Evolutionary conservation across 305 asterid species (phyloP).

Genomic region (Fraxinus sp.): DNA sequence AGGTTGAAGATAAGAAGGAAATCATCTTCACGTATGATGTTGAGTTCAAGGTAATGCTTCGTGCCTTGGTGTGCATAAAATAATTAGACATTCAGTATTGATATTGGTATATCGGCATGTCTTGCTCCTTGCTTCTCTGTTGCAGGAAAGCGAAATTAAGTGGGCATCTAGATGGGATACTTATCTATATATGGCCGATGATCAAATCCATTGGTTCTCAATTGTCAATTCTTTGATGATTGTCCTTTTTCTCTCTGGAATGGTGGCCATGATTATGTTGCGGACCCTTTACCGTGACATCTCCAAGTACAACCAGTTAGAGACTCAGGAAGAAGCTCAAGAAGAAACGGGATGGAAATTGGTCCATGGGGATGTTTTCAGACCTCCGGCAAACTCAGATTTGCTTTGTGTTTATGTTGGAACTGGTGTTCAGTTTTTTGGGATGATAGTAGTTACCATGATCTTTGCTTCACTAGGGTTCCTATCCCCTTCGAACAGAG

Average conservation of each 20-base stretch:
- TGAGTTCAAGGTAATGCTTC: conserved; percentile 29
- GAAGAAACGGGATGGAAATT: neutral
- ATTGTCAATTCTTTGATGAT: conserved; percentile 26
- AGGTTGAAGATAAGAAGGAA: conserved; percentile 22
- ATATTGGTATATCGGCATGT: neutral
- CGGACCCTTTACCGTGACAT: conserved; percentile 19
- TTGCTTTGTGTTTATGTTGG: too few relatives aligned
- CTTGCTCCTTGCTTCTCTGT: neutral
- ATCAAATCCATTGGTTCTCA: neutral
- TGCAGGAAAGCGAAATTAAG: conserved; percentile 23
- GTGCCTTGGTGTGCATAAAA: neutral
- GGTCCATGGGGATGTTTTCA: neutral
- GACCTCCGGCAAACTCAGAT: too few relatives aligned
- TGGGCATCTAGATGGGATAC: conserved; percentile 31
- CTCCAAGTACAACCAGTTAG: neutral
- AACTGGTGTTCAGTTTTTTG: neutral
- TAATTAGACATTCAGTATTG: neutral
- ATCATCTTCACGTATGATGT: conserved; percentile 33
- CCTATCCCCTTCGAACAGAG: conserved; percentile 25
- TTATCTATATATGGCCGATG: conserved; percentile 21
- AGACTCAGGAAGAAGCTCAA: neutral
- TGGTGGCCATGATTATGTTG: conserved; percentile 21
- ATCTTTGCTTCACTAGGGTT: conserved; percentile 24
- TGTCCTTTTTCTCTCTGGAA: conserved; percentile 24
- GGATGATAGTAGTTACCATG: conserved; percentile 7